These are phyloP conservation scores for Paracoccidioides brasiliensis DNA, from an alignment of 2,329 filamentous ascomycete species.

Conservation along the genomic window DNA sequence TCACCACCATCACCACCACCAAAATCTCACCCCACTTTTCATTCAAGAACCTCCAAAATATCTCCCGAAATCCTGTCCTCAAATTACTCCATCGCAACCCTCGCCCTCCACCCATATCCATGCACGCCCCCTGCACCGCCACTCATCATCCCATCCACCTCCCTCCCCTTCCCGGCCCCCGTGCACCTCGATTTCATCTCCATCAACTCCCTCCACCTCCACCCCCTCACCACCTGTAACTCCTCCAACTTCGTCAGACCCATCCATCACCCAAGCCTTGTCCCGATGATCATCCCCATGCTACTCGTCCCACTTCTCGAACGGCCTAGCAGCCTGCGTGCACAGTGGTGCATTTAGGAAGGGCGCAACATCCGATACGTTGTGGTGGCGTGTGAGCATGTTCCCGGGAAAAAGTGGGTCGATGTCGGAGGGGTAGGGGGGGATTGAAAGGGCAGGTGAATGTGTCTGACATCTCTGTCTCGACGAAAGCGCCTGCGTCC, in stretches of 20 bases:
- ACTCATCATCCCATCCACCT: neutral
- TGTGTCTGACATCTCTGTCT: neutral
- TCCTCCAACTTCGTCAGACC: neutral
- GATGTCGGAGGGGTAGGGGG: neutral
- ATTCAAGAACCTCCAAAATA: neutral
- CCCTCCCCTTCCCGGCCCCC: neutral
- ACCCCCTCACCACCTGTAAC: neutral
- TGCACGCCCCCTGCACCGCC: neutral
- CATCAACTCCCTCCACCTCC: neutral
- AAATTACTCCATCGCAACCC: neutral
- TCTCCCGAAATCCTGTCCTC: neutral
- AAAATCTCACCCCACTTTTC: neutral
- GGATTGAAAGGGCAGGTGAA: neutral
- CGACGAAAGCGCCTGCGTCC: slow-evolving; percentile 17
- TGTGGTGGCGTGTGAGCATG: neutral
- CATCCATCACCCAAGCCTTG: neutral
- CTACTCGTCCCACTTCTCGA: neutral
- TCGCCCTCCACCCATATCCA: neutral
- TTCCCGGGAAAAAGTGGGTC: neutral
- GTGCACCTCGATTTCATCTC: neutral
- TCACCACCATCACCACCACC: neutral
- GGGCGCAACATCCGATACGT: neutral
- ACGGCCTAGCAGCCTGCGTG: neutral
- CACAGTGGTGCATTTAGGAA: neutral
- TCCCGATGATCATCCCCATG: neutral